Percentiles rank a stretch among this genome's conserved stretches.
These are phyloP conservation scores for Candida gorgasii DNA, from an alignment of 805 yeast species.

Conservation along the genomic window DNA sequence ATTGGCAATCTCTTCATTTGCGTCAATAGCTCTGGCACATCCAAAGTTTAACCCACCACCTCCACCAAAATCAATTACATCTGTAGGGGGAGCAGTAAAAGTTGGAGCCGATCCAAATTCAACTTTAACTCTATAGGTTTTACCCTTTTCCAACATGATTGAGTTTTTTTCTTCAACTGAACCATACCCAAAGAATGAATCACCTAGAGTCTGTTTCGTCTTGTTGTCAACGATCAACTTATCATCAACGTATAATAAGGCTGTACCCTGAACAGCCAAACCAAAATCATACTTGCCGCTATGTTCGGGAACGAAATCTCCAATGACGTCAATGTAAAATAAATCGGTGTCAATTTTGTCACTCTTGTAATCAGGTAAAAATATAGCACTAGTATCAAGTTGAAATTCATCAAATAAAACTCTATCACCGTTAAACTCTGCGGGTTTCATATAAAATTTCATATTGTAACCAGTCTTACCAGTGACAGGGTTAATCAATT, in stretches of 20 bases:
- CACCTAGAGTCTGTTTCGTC: conserved; percentile 50
- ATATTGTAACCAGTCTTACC: conserved; percentile 26
- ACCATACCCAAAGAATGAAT: conserved; percentile 48
- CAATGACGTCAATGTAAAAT: conserved; percentile 47
- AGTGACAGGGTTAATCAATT: conserved; percentile 21
- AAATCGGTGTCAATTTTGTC: conserved; percentile 20
- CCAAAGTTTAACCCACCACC: conserved; percentile 29
- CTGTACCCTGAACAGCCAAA: conserved; percentile 53
- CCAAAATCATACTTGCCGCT: conserved; percentile 55
- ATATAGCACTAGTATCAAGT: conserved; percentile 17
- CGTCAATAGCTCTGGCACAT: conserved; percentile 23
- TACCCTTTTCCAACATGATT: conserved; percentile 43
- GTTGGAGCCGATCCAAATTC: conserved; percentile 45
- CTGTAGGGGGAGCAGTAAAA: conserved; percentile 11
- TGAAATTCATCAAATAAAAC: conserved; percentile 21
- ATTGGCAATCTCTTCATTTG: conserved; percentile 25
- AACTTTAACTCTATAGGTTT: conserved; percentile 43
- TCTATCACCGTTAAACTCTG: conserved; percentile 16
- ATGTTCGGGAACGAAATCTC: conserved; percentile 46
- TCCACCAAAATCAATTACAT: conserved; percentile 20
- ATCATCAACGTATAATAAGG: conserved; percentile 53
- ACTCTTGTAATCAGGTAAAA: conserved; percentile 24
- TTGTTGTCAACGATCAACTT: conserved; percentile 56
- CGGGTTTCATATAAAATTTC: conserved; percentile 23
- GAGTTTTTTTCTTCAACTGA: conserved; percentile 51